Evolutionary conservation across 2,329 filamentous ascomycete species (phyloP).

Genomic region (Fusarium floridanum): DNA sequence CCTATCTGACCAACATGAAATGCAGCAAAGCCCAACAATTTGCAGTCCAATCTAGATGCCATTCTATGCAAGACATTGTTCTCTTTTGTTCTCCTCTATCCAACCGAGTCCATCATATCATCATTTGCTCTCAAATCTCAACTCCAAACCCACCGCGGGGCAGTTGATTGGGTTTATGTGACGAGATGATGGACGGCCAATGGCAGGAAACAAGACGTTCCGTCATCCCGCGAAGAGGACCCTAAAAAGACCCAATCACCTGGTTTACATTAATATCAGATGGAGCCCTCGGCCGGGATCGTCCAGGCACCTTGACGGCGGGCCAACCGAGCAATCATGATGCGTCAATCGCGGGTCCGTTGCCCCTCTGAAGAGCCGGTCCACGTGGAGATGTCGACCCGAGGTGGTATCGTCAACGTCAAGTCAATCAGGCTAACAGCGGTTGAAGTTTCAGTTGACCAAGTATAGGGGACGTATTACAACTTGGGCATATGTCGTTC

Average conservation of each 20-base stretch:
- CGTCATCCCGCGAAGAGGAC: constrained; percentile 28
- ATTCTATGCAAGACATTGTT: not conserved
- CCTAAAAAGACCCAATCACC: constrained; percentile 38
- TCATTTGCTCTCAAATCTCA: constrained; percentile 15
- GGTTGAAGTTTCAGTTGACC: not conserved
- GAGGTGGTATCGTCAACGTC: constrained; percentile 28
- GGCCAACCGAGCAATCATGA: constrained; percentile 36
- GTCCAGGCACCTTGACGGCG: constrained; percentile 31
- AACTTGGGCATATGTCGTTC: not conserved
- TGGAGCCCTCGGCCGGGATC: constrained; percentile 28
- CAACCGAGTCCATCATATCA: constrained; percentile 25
- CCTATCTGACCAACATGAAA: not conserved
- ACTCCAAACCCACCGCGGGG: constrained; percentile 40
- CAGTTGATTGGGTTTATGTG: constrained; percentile 9
- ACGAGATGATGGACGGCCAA: constrained; percentile 23
- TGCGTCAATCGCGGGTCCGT: constrained; percentile 23
- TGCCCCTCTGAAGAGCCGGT: constrained; percentile 14
- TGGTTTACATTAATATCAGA: constrained; percentile 34
- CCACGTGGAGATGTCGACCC: constrained; percentile 28
- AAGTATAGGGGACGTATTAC: not conserved
- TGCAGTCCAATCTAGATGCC: not conserved
- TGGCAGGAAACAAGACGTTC: constrained; percentile 25
- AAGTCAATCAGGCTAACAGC: not conserved
- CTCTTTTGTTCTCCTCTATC: not conserved
- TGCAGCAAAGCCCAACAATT: constrained; percentile 2